Conservation (phyloP, 148 eudicot genomes). For the Beta vulgaris region DNA sequence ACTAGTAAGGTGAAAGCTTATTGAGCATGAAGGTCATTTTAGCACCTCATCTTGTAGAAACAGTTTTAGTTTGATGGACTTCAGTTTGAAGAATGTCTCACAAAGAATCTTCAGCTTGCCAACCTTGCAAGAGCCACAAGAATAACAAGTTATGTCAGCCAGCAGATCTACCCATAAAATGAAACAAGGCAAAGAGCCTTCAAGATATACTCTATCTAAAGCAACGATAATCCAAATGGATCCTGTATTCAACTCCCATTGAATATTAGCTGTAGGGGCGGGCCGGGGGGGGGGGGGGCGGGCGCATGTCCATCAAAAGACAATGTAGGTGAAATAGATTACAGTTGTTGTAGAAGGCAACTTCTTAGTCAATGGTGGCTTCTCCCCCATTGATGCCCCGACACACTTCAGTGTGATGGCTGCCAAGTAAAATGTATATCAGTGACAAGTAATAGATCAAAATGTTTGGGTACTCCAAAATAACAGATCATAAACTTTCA, state of each 20-base stretch:
- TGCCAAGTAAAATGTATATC: constrained; percentile 31
- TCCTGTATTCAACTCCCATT: not conserved
- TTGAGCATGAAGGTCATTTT: constrained; percentile 4
- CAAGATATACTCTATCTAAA: not conserved
- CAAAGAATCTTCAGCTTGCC: constrained; percentile 97
- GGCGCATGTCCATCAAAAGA: not conserved
- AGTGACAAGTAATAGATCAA: not conserved
- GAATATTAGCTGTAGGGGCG: not conserved
- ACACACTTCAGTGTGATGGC: constrained; percentile 79
- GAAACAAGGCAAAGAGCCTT: not conserved
- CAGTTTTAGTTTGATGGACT: constrained; percentile 56
- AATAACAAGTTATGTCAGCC: not conserved
- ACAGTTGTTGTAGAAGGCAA: constrained; percentile 80
- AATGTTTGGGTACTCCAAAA: not conserved
- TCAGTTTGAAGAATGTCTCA: constrained; percentile 88
- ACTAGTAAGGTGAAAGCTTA: not conserved
- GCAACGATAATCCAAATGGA: not conserved
- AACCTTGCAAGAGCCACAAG: constrained; percentile 40
- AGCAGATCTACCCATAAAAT: not conserved
- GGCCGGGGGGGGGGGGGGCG: too few species aligned
- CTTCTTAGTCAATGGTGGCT: constrained; percentile 67
- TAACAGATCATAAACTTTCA: not conserved
- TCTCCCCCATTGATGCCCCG: constrained; percentile 92
- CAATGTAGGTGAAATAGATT: constrained; percentile 14
- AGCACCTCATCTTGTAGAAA: constrained; percentile 87